These are phyloP conservation scores for Diutina pseudorugosa DNA, from an alignment of 1,139 yeast species.

Conservation along the genomic window DNA sequence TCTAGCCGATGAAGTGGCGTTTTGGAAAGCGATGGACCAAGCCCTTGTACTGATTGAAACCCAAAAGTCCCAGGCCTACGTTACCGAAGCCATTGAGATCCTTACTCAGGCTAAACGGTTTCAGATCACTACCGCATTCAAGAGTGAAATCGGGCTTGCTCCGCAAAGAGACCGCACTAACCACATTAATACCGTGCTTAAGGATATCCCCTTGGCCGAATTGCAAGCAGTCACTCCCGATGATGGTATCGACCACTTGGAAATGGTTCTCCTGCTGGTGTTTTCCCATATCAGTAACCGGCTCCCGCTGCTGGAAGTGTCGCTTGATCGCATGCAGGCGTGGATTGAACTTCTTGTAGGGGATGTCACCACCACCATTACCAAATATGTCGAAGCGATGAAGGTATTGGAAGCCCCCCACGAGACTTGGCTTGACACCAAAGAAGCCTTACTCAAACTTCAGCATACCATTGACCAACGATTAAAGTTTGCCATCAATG, in stretches of 20 bases:
- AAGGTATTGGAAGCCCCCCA: neutral
- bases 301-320: neutral
- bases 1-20: conserved; percentile 53
- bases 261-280: neutral
- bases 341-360: neutral
- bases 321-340: neutral
- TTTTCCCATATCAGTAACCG: neutral
- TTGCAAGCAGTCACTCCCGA: neutral
- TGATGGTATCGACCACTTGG: neutral
- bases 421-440: neutral
- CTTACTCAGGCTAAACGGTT: conserved; percentile 65
- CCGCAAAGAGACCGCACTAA: neutral
- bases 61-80: conserved; percentile 46
- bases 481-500: neutral
- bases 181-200: neutral
- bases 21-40: conserved; percentile 67
- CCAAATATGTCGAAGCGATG: neutral
- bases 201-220: neutral
- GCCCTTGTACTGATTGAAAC: conserved; percentile 44
- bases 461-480: neutral
- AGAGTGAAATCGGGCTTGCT: conserved; percentile 59
- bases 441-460: neutral
- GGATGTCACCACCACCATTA: neutral
- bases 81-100: conserved; percentile 47
- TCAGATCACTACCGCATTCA: conserved; percentile 63